Evolutionary conservation across 176 grass and related monocot species (phyloP).

Genomic region (Musa schizocarpa): DNA sequence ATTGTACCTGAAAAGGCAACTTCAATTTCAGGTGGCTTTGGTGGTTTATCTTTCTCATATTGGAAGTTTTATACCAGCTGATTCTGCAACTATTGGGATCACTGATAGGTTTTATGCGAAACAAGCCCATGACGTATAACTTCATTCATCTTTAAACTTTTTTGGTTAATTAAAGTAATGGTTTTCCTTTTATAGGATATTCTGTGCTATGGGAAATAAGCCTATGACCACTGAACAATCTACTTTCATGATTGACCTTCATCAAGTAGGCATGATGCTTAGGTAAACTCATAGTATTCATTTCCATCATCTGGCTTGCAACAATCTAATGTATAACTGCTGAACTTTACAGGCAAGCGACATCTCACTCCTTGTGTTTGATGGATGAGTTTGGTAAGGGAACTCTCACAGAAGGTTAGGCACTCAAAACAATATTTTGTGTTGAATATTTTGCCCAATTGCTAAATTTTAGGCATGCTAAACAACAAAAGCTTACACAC

Average conservation of each 20-base stretch:
- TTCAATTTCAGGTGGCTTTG: slow-evolving; percentile 79
- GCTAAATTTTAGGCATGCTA: slow-evolving; percentile 7
- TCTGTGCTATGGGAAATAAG: slow-evolving; percentile 92
- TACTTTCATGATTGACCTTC: slow-evolving; percentile 95
- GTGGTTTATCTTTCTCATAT: slow-evolving; percentile 96
- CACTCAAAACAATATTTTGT: neutral
- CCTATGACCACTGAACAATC: slow-evolving; percentile 84
- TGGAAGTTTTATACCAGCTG: slow-evolving; percentile 97
- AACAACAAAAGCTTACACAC: neutral
- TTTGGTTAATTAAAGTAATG: slow-evolving; percentile 7
- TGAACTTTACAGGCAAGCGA: slow-evolving; percentile 61
- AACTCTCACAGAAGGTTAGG: slow-evolving; percentile 82
- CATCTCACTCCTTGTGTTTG: slow-evolving; percentile 75
- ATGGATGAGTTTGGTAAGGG: slow-evolving; percentile 98
- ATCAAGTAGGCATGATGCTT: slow-evolving; percentile 98
- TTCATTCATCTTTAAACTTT: slow-evolving; percentile 4
- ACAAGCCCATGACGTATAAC: neutral
- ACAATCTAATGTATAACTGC: neutral
- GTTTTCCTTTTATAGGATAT: slow-evolving; percentile 48
- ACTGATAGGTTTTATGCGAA: slow-evolving; percentile 63
- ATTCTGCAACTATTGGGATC: slow-evolving; percentile 84
- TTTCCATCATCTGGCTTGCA: neutral
- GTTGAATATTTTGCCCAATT: neutral
- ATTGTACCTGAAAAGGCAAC: neutral
- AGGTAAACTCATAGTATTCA: slow-evolving; percentile 34